Evolutionary conservation across 345 rosid genomes (phyloP).

Genomic region (Isatis tinctoria): DNA sequence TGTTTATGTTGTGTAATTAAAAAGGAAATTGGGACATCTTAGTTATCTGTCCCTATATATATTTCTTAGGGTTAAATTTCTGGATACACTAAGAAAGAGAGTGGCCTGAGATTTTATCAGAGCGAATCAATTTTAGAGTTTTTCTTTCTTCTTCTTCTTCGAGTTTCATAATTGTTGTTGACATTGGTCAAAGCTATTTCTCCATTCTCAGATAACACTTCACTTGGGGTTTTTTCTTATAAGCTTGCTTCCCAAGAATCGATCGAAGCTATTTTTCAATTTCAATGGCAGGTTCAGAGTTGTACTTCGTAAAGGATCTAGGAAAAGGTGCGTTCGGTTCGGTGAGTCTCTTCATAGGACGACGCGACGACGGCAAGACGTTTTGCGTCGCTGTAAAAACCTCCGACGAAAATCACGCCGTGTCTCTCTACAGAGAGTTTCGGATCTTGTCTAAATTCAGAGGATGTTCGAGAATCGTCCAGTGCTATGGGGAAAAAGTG

Average conservation of each 20-base stretch:
- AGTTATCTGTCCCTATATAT: too few relatives aligned
- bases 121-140: too few relatives aligned
- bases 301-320: background rate
- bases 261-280: background rate
- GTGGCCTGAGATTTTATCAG: too few relatives aligned
- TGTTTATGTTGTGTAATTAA: too few relatives aligned
- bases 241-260: background rate
- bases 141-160: too few relatives aligned
- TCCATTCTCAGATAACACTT: too few relatives aligned
- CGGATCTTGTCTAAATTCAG: slow-evolving; percentile 25
- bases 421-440: slow-evolving; percentile 35
- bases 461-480: slow-evolving; percentile 26
- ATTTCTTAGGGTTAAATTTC: too few relatives aligned
- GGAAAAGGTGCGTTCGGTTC: background rate
- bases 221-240: background rate
- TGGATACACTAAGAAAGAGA: too few relatives aligned
- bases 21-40: too few relatives aligned
- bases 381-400: slow-evolving; percentile 31
- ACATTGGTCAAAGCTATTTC: too few relatives aligned
- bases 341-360: background rate
- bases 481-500: slow-evolving; percentile 32
- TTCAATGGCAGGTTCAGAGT: background rate
- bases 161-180: too few relatives aligned
- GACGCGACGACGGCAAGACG: background rate
- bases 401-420: slow-evolving; percentile 5